Conservation (phyloP, 495 filamentous ascomycete genomes). For the Cetradonia linearis region DNA sequence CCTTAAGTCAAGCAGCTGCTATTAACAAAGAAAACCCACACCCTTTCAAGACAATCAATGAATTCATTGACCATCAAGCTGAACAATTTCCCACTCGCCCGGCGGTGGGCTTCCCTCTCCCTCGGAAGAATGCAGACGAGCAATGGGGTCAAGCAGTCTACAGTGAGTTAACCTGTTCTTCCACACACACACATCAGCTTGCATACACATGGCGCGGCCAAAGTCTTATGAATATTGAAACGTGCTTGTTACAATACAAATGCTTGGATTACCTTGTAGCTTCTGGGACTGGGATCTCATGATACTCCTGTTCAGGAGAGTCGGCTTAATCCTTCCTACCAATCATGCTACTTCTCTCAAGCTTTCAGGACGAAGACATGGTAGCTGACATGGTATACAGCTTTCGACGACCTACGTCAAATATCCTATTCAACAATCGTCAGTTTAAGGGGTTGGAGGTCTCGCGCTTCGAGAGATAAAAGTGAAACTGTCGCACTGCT, state of each 20-base stretch:
- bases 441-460: constrained; percentile 10
- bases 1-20: constrained; percentile 37
- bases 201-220: not conserved
- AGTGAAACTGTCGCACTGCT: constrained; percentile 36
- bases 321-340: not conserved
- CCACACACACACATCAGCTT: no score
- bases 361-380: not conserved
- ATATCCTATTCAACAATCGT: not conserved
- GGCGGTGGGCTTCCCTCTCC: constrained; percentile 38
- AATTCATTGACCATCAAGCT: constrained; percentile 38
- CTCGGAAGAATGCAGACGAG: not conserved
- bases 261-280: not conserved
- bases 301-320: not conserved
- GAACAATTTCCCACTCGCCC: constrained; percentile 23
- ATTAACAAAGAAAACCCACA: constrained; percentile 26
- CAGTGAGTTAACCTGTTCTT: constrained; percentile 8
- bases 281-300: not conserved
- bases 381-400: constrained; percentile 3
- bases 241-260: not conserved
- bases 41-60: constrained; percentile 34
- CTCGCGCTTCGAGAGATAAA: not conserved
- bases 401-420: constrained; percentile 7
- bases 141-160: constrained; percentile 24
- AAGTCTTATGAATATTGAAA: not conserved
- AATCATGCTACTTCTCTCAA: not conserved